phyloP scores from a whole-genome alignment of 495 filamentous ascomycete species.

The Stereocaulon alpinum region DNA sequence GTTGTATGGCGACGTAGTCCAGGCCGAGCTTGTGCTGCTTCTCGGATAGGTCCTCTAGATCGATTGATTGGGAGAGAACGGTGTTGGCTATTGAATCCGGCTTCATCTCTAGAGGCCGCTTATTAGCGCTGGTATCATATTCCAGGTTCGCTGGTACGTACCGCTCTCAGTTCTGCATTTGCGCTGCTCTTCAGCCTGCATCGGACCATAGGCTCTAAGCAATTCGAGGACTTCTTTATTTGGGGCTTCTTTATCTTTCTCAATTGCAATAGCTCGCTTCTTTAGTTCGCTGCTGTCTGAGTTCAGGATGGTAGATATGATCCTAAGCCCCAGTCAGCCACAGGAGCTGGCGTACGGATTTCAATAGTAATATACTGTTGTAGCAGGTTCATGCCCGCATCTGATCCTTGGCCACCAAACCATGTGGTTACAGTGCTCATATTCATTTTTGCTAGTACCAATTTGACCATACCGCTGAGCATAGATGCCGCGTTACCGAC shows the following conservation, averaged over 20 bases:
- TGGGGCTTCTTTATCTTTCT: conserved; percentile 37
- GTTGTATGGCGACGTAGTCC: conserved; percentile 47
- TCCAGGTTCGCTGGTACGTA: not conserved
- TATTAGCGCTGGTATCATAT: not conserved
- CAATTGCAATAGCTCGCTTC: conserved; percentile 42
- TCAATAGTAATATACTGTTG: conserved; percentile 38
- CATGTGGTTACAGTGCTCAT: conserved; percentile 53
- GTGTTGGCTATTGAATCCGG: conserved; percentile 39
- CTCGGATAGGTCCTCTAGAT: conserved; percentile 30
- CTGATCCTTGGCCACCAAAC: conserved; percentile 49
- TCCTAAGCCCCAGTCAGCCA: conserved; percentile 29
- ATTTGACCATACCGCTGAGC: conserved; percentile 51
- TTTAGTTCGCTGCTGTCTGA: conserved; percentile 52
- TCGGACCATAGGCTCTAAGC: conserved; percentile 39
- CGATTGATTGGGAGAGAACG: conserved; percentile 32
- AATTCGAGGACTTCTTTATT: conserved; percentile 38
- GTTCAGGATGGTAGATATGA: conserved; percentile 49
- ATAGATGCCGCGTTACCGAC: conserved; percentile 60
- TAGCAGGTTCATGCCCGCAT: conserved; percentile 60
- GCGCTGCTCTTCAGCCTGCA: conserved; percentile 39
- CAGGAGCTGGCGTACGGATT: not conserved
- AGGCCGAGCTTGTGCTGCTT: conserved; percentile 42
- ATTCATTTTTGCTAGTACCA: conserved; percentile 56
- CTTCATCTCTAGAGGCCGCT: not conserved
- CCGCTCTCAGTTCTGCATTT: conserved; percentile 32